Evolutionary conservation across 306 rosid genomes (phyloP).

Genomic region (Sicyos baderoa): DNA sequence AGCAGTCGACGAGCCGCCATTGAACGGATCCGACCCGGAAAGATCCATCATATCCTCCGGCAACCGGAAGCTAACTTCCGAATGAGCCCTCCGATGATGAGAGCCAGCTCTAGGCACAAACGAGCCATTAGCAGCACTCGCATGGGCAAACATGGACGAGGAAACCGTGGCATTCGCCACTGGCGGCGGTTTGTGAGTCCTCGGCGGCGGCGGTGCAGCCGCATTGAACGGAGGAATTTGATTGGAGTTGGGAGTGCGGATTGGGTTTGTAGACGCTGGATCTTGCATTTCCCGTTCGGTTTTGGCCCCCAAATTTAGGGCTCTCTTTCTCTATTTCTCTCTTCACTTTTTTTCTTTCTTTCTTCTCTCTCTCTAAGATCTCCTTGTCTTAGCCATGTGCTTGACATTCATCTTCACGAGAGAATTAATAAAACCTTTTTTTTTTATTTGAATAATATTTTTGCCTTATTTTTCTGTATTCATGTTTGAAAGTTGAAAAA

Average conservation of each 20-base stretch:
- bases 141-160: slow-evolving; percentile 12
- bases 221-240: slow-evolving; percentile 16
- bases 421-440: neutral
- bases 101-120: slow-evolving; percentile 4
- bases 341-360: neutral
- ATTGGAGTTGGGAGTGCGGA: slow-evolving; percentile 20
- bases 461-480: neutral
- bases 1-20: slow-evolving; percentile 75
- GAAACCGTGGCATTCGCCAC: neutral
- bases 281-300: slow-evolving; percentile 52
- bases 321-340: too few species aligned
- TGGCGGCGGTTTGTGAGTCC: slow-evolving; percentile 13
- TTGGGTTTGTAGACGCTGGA: slow-evolving; percentile 29
- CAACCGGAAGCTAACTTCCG: slow-evolving; percentile 66
- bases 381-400: slow-evolving; percentile 17
- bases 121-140: neutral
- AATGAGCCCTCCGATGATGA: slow-evolving; percentile 71
- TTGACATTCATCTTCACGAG: neutral
- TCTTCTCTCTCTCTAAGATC: slow-evolving; percentile 3
- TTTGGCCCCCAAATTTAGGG: neutral
- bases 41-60: slow-evolving; percentile 75
- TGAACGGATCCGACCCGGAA: slow-evolving; percentile 67
- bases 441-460: neutral
- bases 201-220: neutral
- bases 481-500: neutral